A percentile compares a stretch with the other conserved stretches of the same genome.
phyloP scores from a whole-genome alignment of 2,329 filamentous ascomycete species.

The Atkinsonella texensis region DNA sequence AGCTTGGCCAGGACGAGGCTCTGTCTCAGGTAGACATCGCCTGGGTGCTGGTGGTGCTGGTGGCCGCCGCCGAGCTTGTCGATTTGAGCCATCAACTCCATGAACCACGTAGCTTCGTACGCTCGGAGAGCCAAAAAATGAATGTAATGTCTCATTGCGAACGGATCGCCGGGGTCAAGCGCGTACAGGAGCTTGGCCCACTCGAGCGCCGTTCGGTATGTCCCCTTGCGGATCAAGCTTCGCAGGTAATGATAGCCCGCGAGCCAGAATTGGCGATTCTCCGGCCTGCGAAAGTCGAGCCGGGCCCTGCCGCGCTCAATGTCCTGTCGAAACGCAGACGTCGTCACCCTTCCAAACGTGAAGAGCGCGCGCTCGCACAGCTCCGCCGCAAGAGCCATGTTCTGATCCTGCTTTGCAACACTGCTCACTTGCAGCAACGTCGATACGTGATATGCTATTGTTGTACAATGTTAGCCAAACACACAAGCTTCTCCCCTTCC shows the following conservation, averaged over 20 bases:
- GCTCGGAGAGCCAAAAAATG: slow-evolving; percentile 79
- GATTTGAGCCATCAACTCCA: slow-evolving; percentile 49
- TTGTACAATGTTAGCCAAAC: slow-evolving; percentile 10
- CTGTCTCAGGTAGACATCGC: slow-evolving; percentile 58
- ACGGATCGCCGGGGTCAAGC: slow-evolving; percentile 68
- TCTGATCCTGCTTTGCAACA: slow-evolving; percentile 82
- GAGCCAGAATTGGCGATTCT: slow-evolving; percentile 89
- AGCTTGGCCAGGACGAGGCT: slow-evolving; percentile 66
- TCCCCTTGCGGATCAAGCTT: slow-evolving; percentile 80
- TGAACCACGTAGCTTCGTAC: slow-evolving; percentile 61
- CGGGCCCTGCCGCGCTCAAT: slow-evolving; percentile 68
- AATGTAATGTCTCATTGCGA: slow-evolving; percentile 67
- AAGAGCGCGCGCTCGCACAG: slow-evolving; percentile 86
- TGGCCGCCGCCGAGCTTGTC: slow-evolving; percentile 17
- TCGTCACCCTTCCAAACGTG: slow-evolving; percentile 78
- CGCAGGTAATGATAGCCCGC: slow-evolving; percentile 80
- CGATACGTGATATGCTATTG: slow-evolving; percentile 72
- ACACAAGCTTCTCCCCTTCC: background rate
- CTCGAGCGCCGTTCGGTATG: slow-evolving; percentile 83
- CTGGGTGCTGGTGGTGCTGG: slow-evolving; percentile 21
- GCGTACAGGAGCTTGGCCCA: slow-evolving; percentile 80
- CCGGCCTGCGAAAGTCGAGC: slow-evolving; percentile 66
- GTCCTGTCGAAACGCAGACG: slow-evolving; percentile 68
- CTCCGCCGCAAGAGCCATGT: slow-evolving; percentile 75
- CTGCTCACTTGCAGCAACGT: slow-evolving; percentile 89